Conservation (phyloP, 768 basidiomycete species). For the Pluteus cervinus region DNA sequence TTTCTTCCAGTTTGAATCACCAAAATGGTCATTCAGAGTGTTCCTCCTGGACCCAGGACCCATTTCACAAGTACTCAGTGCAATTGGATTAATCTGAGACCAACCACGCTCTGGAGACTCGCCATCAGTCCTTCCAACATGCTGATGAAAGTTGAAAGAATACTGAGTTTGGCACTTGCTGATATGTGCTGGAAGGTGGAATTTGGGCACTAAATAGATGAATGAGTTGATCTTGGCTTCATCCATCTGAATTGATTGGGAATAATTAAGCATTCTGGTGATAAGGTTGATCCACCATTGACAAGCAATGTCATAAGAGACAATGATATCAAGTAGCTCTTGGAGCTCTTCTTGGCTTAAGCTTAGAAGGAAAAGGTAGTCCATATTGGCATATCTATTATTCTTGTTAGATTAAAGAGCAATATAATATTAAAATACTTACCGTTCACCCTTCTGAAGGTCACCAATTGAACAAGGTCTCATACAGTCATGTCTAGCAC, state of each 20-base stretch:
- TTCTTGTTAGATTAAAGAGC: not conserved
- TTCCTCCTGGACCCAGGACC: constrained; percentile 18
- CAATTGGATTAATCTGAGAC: constrained; percentile 20
- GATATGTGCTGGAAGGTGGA: constrained; percentile 2
- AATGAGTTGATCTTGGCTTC: not conserved
- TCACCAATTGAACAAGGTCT: constrained; percentile 3
- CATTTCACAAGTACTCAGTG: constrained; percentile 32
- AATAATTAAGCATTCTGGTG: constrained; percentile 8
- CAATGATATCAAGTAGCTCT: constrained; percentile 6
- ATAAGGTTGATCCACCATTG: constrained; percentile 18
- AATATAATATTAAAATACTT: not conserved
- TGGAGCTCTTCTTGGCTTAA: constrained; percentile 1
- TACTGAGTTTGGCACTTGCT: not conserved
- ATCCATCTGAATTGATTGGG: not conserved
- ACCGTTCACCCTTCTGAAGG: constrained; percentile 3
- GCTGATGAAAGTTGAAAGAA: constrained; percentile 17
- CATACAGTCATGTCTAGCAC: constrained; percentile 6
- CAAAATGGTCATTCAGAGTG: constrained; percentile 29
- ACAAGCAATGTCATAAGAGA: constrained; percentile 27
- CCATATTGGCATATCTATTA: constrained; percentile 16
- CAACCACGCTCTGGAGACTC: constrained; percentile 29
- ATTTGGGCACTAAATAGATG: constrained; percentile 1
- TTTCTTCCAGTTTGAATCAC: constrained; percentile 30
- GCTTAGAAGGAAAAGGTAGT: constrained; percentile 15
- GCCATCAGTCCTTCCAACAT: too few relatives aligned